These are phyloP conservation scores for Gossypium raimondii DNA, from an alignment of 345 rosid species.

Conservation along the genomic window DNA sequence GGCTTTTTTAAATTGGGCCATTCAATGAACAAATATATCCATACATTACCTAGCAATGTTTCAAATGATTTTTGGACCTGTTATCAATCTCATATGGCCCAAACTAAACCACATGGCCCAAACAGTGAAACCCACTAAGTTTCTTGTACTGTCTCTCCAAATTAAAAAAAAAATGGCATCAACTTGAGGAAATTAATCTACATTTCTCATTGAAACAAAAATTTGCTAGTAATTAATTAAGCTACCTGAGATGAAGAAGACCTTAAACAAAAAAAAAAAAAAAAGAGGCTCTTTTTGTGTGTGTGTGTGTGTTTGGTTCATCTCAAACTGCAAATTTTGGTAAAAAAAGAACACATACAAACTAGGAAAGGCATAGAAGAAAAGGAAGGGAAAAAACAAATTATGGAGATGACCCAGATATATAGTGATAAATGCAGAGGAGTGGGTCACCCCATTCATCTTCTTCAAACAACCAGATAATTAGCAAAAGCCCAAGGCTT, in stretches of 20 bases:
- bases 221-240: no score
- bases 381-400: not conserved
- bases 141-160: no score
- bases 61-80: not conserved
- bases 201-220: no score
- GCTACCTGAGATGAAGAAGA: no score
- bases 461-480: not conserved
- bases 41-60: not conserved
- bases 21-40: not conserved
- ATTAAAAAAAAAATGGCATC: not conserved
- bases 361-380: not conserved
- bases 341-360: not conserved
- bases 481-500: conserved; percentile 3
- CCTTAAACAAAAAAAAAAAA: no score
- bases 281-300: no score
- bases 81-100: not conserved
- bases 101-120: not conserved
- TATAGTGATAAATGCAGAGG: not conserved
- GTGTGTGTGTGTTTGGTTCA: no score
- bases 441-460: conserved; percentile 1
- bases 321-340: no score
- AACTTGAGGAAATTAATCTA: not conserved
- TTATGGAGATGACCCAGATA: not conserved
- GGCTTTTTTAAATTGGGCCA: conserved; percentile 3
- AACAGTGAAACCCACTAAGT: not conserved